Conservation (phyloP, 2,329 filamentous ascomycete genomes). For the Thielaviopsis ethacetica region DNA sequence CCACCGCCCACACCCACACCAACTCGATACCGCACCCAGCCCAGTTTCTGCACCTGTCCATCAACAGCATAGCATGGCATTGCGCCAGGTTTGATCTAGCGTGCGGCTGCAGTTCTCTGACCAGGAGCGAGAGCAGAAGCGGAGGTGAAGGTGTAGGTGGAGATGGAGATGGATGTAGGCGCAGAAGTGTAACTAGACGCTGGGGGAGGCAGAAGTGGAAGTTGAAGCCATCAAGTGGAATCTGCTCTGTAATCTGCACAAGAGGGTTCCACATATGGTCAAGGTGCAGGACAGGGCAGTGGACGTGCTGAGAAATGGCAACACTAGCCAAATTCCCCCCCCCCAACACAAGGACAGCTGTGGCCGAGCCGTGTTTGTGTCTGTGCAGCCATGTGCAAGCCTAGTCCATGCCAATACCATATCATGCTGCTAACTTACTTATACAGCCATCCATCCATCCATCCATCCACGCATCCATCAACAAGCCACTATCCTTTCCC, state of each 20-base stretch:
- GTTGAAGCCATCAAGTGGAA: background rate
- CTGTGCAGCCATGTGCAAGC: slow-evolving; percentile 14
- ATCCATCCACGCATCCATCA: too few species aligned
- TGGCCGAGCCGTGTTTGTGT: background rate
- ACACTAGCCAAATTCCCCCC: background rate
- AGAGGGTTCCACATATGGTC: background rate
- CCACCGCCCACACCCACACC: too few species aligned
- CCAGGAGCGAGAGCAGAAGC: background rate
- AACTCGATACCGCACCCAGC: background rate
- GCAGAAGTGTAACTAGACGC: background rate
- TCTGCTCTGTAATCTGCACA: background rate
- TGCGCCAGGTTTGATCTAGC: background rate
- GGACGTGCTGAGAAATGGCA: background rate
- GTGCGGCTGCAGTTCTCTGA: background rate
- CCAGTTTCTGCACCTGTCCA: background rate
- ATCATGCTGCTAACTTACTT: background rate
- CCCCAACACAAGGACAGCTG: too few species aligned
- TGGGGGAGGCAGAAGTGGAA: background rate
- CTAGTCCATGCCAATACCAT: background rate
- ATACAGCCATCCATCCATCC: too few species aligned
- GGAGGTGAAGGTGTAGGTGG: background rate
- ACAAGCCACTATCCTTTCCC: background rate
- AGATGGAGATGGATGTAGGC: too few species aligned
- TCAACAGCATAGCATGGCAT: background rate
- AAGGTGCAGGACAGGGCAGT: background rate